Base-by-base conservation (phyloP, 345 rosid species). In the Noccaea caerulescens region DNA sequence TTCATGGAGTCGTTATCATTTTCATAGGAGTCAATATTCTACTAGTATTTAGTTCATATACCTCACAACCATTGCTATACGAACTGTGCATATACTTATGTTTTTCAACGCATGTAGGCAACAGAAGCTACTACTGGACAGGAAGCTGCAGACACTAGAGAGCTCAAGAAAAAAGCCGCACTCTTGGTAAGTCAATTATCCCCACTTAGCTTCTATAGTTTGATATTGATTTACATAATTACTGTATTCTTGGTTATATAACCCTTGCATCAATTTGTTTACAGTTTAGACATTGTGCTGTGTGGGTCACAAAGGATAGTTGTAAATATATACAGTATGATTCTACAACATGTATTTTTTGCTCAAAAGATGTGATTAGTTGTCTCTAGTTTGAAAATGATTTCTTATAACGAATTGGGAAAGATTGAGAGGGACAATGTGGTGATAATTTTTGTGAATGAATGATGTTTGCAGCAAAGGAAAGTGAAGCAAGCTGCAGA, bases 401-500 rank as follows among this genome's bases (percentile, higher is more conserved):
- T 36, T 36, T 49, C 5, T 58, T 47, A 38, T 18, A 36, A 36
- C 12, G 10, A 42, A 39, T 27, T 16, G 20, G n/a, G 39, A n/a
- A 33, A 33, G 32, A 8, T 33, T 11, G 6, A 56, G 7, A 45
- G 1, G 33, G 64, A 12, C 42, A 70, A 42, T 30, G 8, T 37
- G 5, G 12, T 65, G 42, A 32, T 57, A 25, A 45, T 2, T 55
- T 2, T 11, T 13, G 23, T 34, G 18, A 33, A 42, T 61, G 50
- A 11, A 44, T 18, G 53, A 42, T 67, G 52, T 68, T 68, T 76
- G 79, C 67, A 76, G 79, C 14, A 64, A 70, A 69, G 41, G 67
- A 76, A 69, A 14, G 76, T 70, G 71, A 76, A 70, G 71, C 76
- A 63, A 23, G 79, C 76, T 20, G 66, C 66, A 49, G 75, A 67